phyloP scores from a whole-genome alignment of 2,329 filamentous ascomycete species.

The Fusarium guadeloupense region DNA sequence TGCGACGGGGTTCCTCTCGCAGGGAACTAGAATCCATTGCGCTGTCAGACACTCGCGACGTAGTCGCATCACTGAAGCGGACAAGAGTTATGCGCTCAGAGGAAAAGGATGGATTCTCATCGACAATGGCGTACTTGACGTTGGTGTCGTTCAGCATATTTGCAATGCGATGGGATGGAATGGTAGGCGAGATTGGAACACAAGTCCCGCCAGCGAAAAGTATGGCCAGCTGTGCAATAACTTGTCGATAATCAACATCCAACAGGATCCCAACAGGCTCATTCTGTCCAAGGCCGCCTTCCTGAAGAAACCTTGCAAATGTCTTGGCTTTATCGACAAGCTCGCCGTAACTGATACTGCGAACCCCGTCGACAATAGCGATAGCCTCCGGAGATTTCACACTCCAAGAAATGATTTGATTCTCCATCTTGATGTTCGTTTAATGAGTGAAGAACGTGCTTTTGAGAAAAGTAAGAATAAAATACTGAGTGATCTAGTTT shows the following conservation, averaged over 20 bases:
- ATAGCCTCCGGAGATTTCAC: background rate
- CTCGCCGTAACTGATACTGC: background rate
- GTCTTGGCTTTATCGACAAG: background rate
- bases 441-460: too few species aligned
- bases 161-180: background rate
- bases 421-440: background rate
- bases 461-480: background rate
- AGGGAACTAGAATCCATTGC: background rate
- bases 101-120: background rate
- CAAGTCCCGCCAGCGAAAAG: background rate
- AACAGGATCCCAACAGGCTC: background rate
- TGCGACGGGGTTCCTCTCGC: background rate
- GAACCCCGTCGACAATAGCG: background rate
- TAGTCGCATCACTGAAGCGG: background rate
- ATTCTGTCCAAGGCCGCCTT: background rate
- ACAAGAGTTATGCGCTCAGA: background rate
- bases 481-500: background rate
- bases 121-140: background rate
- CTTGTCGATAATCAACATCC: background rate
- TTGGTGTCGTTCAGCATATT: background rate
- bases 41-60: fast-evolving
- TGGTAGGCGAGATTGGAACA: background rate
- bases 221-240: background rate
- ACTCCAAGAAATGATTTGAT: background rate
- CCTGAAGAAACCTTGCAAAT: background rate